Evolutionary conservation across 176 grass and related monocot genomes (phyloP).

Genomic region (barley (Hordeum vulgare)): MorexV3_pseudomolecules_assembly NC_058518.1:511621425-511621924

Average conservation of each 20-base stretch:
- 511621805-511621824: neutral
- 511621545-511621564: neutral
- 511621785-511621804: neutral
- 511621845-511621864: neutral
- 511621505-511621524: neutral
- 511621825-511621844: constrained; percentile 25
- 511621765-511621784: neutral
- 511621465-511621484: neutral
- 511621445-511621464: neutral
- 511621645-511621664: neutral
- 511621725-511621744: neutral
- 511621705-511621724: neutral
- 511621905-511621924: neutral
- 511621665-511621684: no score
- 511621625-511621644: neutral
- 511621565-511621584: neutral
- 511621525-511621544: neutral
- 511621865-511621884: neutral
- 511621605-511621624: neutral
- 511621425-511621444: constrained; percentile 6
- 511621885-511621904: neutral
- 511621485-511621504: neutral
- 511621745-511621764: neutral
- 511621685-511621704: neutral
- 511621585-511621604: neutral